Percentiles rank a stretch among this genome's conserved stretches.
These are phyloP conservation scores for Samsoniella hepiali DNA, from an alignment of 2,329 filamentous ascomycete genomes.

Conservation along the genomic window DNA sequence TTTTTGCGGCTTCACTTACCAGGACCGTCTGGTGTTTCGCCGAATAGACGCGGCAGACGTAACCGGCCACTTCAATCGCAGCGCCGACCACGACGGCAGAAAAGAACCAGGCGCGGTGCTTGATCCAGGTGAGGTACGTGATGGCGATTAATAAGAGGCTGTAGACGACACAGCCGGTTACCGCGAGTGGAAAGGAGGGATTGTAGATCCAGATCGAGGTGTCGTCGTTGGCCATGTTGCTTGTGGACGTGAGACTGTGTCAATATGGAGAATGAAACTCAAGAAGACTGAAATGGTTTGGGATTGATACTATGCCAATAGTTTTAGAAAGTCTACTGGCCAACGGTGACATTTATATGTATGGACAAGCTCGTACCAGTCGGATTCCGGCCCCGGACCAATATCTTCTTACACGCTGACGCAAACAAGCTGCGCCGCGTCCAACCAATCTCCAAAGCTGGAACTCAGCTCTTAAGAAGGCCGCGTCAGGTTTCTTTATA, in stretches of 20 bases:
- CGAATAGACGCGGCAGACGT: constrained; percentile 37
- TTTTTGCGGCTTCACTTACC: constrained; percentile 23
- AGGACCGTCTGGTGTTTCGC: constrained; percentile 34
- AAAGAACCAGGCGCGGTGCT: constrained; percentile 43
- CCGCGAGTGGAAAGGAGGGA: constrained; percentile 41
- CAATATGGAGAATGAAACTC: background rate
- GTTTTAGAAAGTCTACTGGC: background rate
- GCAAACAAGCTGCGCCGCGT: background rate
- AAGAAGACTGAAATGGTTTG: background rate
- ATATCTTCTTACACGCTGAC: background rate
- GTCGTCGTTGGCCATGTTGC: constrained; percentile 26
- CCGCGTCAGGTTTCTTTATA: background rate
- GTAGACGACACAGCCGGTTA: constrained; percentile 42
- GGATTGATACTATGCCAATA: background rate
- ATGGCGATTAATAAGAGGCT: constrained; percentile 36
- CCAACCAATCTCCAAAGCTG: background rate
- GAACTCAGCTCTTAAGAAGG: background rate
- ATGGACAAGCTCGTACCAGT: background rate
- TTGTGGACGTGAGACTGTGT: background rate
- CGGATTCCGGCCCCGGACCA: background rate
- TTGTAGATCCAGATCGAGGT: constrained; percentile 41
- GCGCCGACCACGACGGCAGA: constrained; percentile 41
- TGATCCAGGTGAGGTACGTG: constrained; percentile 40
- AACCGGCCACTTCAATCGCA: constrained; percentile 41
- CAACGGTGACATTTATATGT: background rate